These are phyloP conservation scores for Mangifera indica DNA, from an alignment of 345 rosid species.

Conservation along the genomic window DNA sequence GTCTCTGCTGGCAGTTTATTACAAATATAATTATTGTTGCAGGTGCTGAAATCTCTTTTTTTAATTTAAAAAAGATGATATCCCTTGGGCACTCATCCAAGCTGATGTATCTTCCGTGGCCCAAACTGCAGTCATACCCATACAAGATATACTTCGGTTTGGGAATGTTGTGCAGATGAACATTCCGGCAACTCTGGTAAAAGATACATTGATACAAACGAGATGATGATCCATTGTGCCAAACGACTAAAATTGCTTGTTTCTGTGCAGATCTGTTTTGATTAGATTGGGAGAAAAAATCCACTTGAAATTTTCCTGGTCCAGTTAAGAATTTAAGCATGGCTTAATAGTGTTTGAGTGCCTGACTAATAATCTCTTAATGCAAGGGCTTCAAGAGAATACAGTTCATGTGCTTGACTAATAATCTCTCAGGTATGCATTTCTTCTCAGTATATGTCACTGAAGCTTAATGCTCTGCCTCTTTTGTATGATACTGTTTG, in stretches of 20 bases:
- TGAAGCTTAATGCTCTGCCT: background rate
- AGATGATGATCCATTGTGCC: background rate
- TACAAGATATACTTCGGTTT: slow-evolving; percentile 88
- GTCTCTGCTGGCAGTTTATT: background rate
- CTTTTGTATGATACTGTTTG: slow-evolving; percentile 38
- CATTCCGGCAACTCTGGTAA: slow-evolving; percentile 82
- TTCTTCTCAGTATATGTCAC: too few species aligned
- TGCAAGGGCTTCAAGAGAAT: too few species aligned
- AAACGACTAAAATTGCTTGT: background rate
- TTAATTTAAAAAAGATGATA: slow-evolving; percentile 50
- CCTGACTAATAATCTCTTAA: too few species aligned
- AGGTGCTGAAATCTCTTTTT: slow-evolving; percentile 69
- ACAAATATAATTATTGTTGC: slow-evolving; percentile 3
- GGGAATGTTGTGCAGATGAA: slow-evolving; percentile 87
- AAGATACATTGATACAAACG: background rate
- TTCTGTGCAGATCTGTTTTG: background rate
- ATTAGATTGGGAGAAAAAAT: background rate
- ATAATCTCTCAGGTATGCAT: too few species aligned
- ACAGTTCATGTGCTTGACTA: too few species aligned
- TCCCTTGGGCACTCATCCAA: slow-evolving; percentile 64
- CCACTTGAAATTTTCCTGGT: background rate
- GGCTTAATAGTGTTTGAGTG: background rate
- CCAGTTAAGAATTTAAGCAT: background rate
- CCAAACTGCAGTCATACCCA: slow-evolving; percentile 67
- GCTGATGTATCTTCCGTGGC: slow-evolving; percentile 72